Conservation (phyloP, 148 eudicot genomes). For the Chenopodium quinoa region DNA sequence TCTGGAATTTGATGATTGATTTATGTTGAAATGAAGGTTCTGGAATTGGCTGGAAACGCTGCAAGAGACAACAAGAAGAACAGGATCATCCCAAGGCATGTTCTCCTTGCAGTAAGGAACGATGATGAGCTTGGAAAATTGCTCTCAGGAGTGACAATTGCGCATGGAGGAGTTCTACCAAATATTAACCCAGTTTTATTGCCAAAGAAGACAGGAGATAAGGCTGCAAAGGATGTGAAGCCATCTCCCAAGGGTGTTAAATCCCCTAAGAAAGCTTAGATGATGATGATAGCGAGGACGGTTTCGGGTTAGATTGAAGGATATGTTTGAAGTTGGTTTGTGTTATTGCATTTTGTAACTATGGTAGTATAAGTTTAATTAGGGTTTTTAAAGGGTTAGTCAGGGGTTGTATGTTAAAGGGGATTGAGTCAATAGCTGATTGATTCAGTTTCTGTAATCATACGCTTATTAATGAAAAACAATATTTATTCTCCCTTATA, state of each 20-base stretch:
- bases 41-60: conserved; percentile 75
- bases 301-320: not conserved
- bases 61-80: conserved; percentile 74
- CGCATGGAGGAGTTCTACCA: conserved; percentile 70
- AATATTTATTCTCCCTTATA: not conserved
- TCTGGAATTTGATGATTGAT: not conserved
- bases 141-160: conserved; percentile 60
- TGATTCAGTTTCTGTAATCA: not conserved
- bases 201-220: conserved; percentile 54
- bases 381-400: not conserved
- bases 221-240: conserved; percentile 41
- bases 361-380: not conserved
- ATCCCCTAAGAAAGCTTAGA: conserved; percentile 50
- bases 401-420: not conserved
- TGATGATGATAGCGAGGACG: not conserved
- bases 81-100: conserved; percentile 63
- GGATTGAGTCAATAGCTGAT: not conserved
- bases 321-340: not conserved
- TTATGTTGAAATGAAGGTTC: conserved; percentile 28
- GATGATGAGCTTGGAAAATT: conserved; percentile 67
- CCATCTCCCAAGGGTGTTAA: conserved; percentile 52
- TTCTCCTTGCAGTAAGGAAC: conserved; percentile 63
- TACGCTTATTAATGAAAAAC: not conserved
- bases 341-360: not conserved
- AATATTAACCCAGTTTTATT: conserved; percentile 61